Evolutionary conservation across 2,329 filamentous ascomycete genomes (phyloP).

Genomic region (Diaporthe destruens): DNA sequence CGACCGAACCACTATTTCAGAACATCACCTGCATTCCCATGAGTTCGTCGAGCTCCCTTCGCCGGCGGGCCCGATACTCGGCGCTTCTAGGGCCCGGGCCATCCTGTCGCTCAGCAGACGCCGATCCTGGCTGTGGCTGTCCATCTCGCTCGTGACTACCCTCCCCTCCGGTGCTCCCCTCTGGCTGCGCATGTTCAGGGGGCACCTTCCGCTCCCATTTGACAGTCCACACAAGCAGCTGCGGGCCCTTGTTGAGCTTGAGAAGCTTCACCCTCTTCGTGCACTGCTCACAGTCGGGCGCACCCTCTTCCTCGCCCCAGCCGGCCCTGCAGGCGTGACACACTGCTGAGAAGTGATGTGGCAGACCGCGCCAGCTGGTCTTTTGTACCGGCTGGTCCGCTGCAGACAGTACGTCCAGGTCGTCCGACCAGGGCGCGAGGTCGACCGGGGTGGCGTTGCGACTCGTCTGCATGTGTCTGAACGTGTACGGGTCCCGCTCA

Average conservation of each 20-base stretch:
- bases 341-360: background rate
- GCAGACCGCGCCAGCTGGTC: conserved; percentile 22
- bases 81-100: background rate
- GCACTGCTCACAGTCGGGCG: background rate
- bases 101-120: background rate
- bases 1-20: background rate
- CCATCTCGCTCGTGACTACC: background rate
- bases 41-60: conserved; percentile 3
- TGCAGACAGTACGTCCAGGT: conserved; percentile 2
- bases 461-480: background rate
- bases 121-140: background rate
- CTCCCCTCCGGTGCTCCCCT: background rate
- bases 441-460: background rate
- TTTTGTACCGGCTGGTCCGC: conserved; percentile 11
- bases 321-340: background rate
- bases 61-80: background rate
- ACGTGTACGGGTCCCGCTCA: conserved; percentile 7
- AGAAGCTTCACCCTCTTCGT: background rate
- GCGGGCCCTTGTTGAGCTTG: conserved; percentile 12
- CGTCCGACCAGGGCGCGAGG: conserved; percentile 8
- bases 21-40: conserved; percentile 8
- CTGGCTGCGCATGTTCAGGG: too few species aligned
- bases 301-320: background rate
- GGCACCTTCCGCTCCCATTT: conserved; percentile 17
- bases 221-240: conserved; percentile 27